Evolutionary conservation across 2,329 filamentous ascomycete genomes (phyloP).

Genomic region (Rhytidhysteron rufulum): DNA sequence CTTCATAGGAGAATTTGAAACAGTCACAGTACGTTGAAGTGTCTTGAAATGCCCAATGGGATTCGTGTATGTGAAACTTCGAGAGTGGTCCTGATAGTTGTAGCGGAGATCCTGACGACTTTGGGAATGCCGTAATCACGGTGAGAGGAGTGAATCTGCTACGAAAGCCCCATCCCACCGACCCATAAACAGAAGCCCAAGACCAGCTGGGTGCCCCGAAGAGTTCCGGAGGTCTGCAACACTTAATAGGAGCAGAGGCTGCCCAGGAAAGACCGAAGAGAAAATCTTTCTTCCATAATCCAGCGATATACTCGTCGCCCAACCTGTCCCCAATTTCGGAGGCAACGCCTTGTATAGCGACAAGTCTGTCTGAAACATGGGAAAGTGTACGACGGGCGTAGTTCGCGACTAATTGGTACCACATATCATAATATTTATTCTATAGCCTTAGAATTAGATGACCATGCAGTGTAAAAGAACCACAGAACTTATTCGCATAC

Average conservation of each 20-base stretch:
- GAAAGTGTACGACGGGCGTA: constrained; percentile 21
- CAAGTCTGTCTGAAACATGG: constrained; percentile 15
- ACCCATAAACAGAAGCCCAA: constrained; percentile 19
- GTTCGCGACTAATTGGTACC: constrained; percentile 9
- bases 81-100: no score
- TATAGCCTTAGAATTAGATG: constrained; percentile 5
- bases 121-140: no score
- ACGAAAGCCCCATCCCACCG: no score
- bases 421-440: not conserved
- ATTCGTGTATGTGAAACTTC: no score
- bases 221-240: constrained; percentile 10
- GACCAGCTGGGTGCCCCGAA: constrained; percentile 18
- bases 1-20: no score
- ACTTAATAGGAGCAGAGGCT: constrained; percentile 10
- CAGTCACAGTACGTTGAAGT: no score
- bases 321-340: constrained; percentile 20
- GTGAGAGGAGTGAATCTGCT: no score
- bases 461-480: no score
- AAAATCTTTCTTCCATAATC: constrained; percentile 19
- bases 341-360: constrained; percentile 25
- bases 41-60: no score
- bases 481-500: no score
- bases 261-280: constrained; percentile 24
- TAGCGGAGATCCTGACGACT: no score
- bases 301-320: constrained; percentile 15